Evolutionary conservation across 169 alveolate genomes (phyloP).

Genomic region (Cryptosporidium tyzzeri): DNA sequence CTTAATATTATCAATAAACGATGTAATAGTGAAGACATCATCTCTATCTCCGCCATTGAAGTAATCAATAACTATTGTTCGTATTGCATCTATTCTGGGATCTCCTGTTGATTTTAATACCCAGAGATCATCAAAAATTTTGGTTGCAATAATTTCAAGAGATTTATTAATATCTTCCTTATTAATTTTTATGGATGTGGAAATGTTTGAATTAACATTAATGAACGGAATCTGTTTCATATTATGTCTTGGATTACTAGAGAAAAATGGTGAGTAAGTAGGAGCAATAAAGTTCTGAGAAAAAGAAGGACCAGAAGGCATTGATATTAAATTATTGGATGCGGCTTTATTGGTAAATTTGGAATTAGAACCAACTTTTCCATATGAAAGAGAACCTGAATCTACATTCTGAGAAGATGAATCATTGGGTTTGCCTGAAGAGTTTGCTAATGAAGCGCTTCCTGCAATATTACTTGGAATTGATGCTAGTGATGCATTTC

Average conservation of each 20-base stretch:
- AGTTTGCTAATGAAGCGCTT: too few relatives aligned
- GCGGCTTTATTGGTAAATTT: not conserved
- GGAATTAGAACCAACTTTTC: constrained; percentile 1
- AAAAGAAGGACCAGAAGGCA: constrained; percentile 26
- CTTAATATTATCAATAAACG: constrained; percentile 62
- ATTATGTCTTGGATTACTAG: constrained; percentile 8
- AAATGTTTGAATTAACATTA: constrained; percentile 23
- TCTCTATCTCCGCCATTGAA: constrained; percentile 12
- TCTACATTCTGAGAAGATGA: not conserved
- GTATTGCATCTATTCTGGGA: constrained; percentile 48
- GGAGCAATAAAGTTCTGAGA: constrained; percentile 67
- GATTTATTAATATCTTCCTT: constrained; percentile 49
- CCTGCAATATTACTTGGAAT: constrained; percentile 19
- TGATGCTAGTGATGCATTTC: constrained; percentile 46
- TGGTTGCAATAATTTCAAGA: constrained; percentile 59
- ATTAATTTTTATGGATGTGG: constrained; percentile 31
- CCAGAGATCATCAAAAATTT: constrained; percentile 65
- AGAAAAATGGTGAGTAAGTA: constrained; percentile 43
- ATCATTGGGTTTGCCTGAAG: constrained; percentile 11
- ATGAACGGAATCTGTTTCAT: constrained; percentile 35
- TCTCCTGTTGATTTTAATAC: constrained; percentile 56
- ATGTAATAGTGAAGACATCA: constrained; percentile 65
- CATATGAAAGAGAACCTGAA: constrained; percentile 16
- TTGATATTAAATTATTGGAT: not conserved
- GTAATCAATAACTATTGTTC: constrained; percentile 35